Percentiles rank a stretch among this genome's conserved stretches.
These are phyloP conservation scores for Fraxinus albicans DNA, from an alignment of 305 asterid genomes.

Conservation along the genomic window DNA sequence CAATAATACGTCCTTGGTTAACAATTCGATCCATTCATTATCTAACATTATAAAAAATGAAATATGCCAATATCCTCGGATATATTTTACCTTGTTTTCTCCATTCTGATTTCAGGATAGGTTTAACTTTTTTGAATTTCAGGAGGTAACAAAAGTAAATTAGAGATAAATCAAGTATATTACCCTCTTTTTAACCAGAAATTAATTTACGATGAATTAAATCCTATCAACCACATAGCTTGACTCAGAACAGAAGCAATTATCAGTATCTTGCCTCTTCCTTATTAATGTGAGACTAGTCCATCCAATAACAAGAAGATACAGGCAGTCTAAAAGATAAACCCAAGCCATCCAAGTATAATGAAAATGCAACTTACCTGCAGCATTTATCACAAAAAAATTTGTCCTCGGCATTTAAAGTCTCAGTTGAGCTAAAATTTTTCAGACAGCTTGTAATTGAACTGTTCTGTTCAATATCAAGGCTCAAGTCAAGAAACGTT, in stretches of 20 bases:
- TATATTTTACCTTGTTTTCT: neutral
- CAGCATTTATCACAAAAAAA: slow-evolving; percentile 92
- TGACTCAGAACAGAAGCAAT: neutral
- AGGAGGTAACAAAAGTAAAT: neutral
- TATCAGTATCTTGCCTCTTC: neutral
- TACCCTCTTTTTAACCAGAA: neutral
- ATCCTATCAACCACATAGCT: neutral
- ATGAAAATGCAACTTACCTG: slow-evolving; percentile 48
- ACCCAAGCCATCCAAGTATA: neutral
- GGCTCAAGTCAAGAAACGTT: slow-evolving; percentile 87
- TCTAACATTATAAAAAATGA: neutral
- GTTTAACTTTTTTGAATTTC: neutral
- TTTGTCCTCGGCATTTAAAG: slow-evolving; percentile 87
- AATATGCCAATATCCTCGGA: neutral
- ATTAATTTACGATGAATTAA: neutral
- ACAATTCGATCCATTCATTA: neutral
- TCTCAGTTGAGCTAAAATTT: slow-evolving; percentile 89
- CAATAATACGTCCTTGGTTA: neutral
- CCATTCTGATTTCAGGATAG: neutral
- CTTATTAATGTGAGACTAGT: neutral
- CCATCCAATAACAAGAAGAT: neutral
- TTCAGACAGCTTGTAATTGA: slow-evolving; percentile 88
- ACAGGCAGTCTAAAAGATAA: neutral
- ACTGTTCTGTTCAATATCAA: slow-evolving; percentile 90
- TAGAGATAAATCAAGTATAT: neutral